Conservation (phyloP, 2,329 filamentous ascomycete species). For the Colletotrichum trifolii region DNA sequence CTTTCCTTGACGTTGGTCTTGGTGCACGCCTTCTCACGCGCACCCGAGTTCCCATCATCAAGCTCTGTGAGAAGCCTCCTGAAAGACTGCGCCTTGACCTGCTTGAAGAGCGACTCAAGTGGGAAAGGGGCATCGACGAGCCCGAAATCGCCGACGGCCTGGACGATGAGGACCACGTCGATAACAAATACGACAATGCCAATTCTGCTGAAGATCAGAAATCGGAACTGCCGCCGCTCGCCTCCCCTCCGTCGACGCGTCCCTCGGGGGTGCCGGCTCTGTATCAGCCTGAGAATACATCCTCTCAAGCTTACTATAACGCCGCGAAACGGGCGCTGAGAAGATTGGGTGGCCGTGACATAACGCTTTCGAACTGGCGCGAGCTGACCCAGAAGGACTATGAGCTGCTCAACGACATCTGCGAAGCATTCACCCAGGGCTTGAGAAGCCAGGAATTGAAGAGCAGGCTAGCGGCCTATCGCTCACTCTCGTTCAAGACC, state of each 20-base stretch:
- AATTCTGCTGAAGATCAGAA: slow-evolving; percentile 10
- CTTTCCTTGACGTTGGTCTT: slow-evolving; percentile 76
- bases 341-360: slow-evolving; percentile 60
- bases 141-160: slow-evolving; percentile 51
- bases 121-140: slow-evolving; percentile 68
- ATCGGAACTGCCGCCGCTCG: background rate
- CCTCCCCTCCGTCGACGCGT: background rate
- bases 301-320: slow-evolving; percentile 58
- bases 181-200: slow-evolving; percentile 1
- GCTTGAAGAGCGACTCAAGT: slow-evolving; percentile 73
- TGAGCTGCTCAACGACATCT: slow-evolving; percentile 62
- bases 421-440: slow-evolving; percentile 64
- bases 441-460: slow-evolving; percentile 60
- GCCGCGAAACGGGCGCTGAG: slow-evolving; percentile 62
- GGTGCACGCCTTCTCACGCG: slow-evolving; percentile 82
- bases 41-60: slow-evolving; percentile 88
- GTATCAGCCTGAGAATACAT: slow-evolving; percentile 52
- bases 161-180: slow-evolving; percentile 41
- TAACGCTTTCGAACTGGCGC: slow-evolving; percentile 57
- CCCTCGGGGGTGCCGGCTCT: too few species aligned
- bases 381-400: slow-evolving; percentile 58
- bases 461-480: slow-evolving; percentile 55
- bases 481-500: slow-evolving; percentile 57
- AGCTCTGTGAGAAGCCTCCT: slow-evolving; percentile 80
- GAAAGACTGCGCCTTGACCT: slow-evolving; percentile 70